Percentiles rank a stretch among this genome's conserved stretches.
These are phyloP conservation scores for Catenaria anguillulae DNA, from an alignment of 371 early-diverging fungal genomes.

Conservation along the genomic window DNA sequence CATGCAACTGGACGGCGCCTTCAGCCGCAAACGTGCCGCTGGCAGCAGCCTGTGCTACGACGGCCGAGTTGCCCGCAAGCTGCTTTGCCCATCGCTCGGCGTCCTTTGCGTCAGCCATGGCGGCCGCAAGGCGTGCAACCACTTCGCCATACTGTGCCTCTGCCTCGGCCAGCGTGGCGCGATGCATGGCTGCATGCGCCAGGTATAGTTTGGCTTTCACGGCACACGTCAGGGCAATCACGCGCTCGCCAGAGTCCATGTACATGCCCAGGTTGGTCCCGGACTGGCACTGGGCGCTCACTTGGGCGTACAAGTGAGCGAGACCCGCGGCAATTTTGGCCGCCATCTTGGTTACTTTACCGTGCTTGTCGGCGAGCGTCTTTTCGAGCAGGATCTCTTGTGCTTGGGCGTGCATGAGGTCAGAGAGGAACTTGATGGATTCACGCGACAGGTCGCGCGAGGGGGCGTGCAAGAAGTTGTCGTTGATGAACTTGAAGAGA, in stretches of 20 bases:
- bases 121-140: constrained; percentile 57
- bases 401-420: constrained; percentile 84
- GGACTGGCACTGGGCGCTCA: constrained; percentile 41
- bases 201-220: constrained; percentile 73
- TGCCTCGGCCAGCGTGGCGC: constrained; percentile 53
- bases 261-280: constrained; percentile 10
- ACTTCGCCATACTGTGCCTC: constrained; percentile 72
- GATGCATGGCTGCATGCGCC: constrained; percentile 66
- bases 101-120: constrained; percentile 70
- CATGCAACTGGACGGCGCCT: constrained; percentile 40
- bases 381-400: constrained; percentile 87
- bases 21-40: constrained; percentile 20
- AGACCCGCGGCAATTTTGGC: constrained; percentile 82
- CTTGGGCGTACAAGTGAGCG: constrained; percentile 53
- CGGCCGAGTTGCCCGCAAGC: constrained; percentile 30
- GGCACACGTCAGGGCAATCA: constrained; percentile 12
- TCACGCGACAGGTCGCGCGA: constrained; percentile 78
- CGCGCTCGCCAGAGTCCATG: neutral
- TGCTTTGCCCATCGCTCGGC: constrained; percentile 51
- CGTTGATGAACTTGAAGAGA: constrained; percentile 82
- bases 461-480: constrained; percentile 92
- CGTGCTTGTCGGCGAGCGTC: constrained; percentile 65
- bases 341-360: constrained; percentile 33
- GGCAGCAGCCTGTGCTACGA: constrained; percentile 14
- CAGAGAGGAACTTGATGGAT: constrained; percentile 61